These are phyloP conservation scores for Macaranga tanarius DNA, from an alignment of 441 rosid species.

Conservation along the genomic window DNA sequence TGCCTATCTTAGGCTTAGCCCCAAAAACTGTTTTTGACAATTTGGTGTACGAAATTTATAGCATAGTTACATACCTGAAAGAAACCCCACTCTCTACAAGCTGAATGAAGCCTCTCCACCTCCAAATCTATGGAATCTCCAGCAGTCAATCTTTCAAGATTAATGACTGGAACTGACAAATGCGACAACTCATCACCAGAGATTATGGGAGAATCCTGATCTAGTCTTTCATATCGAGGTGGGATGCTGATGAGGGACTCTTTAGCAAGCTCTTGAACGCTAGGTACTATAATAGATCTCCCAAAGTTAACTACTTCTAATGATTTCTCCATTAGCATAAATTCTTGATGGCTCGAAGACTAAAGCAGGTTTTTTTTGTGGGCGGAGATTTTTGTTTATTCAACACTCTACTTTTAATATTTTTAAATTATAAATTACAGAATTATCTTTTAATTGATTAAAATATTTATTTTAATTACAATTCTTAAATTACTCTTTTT, in stretches of 20 bases:
- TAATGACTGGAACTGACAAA: constrained; percentile 18
- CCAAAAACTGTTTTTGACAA: neutral
- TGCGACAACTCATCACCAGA: neutral
- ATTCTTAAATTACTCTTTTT: too few species aligned
- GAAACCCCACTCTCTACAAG: constrained; percentile 27
- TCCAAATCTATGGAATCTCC: constrained; percentile 12
- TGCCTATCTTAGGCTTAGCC: too few species aligned
- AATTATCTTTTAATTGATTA: too few species aligned
- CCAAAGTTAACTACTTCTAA: neutral
- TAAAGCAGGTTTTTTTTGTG: neutral
- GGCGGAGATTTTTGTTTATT: too few species aligned
- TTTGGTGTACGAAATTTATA: too few species aligned
- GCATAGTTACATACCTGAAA: constrained; percentile 15
- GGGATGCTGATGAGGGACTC: neutral
- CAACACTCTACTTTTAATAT: too few species aligned
- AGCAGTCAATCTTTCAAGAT: constrained; percentile 9
- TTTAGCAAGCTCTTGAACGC: constrained; percentile 17
- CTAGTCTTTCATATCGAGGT: constrained; percentile 3
- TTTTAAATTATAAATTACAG: too few species aligned
- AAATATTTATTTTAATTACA: too few species aligned
- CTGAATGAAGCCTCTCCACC: constrained; percentile 17
- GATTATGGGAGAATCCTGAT: neutral
- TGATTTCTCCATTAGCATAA: neutral
- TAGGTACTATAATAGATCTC: constrained; percentile 10
- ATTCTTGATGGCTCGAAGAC: neutral